phyloP scores from a whole-genome alignment of 2,329 filamentous ascomycete species.

The Microsporum ferrugineum region DNA sequence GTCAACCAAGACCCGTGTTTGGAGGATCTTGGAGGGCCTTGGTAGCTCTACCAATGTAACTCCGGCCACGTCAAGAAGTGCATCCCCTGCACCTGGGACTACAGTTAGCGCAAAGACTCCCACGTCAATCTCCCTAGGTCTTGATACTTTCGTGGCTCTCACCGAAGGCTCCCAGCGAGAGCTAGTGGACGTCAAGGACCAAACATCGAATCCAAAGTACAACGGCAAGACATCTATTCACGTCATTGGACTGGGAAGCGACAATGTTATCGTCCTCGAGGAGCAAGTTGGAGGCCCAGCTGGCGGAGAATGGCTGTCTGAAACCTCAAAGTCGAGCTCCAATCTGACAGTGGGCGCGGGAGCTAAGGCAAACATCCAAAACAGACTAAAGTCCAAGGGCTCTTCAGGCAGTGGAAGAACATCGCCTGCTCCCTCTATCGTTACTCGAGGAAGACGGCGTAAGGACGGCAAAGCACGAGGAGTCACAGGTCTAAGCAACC shows the following conservation, averaged over 20 bases:
- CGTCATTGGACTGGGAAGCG: constrained; percentile 55
- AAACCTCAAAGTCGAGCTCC: constrained; percentile 33
- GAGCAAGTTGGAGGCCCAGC: constrained; percentile 51
- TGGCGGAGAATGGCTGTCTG: constrained; percentile 47
- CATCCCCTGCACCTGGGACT: constrained; percentile 34
- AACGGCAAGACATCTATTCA: constrained; percentile 61
- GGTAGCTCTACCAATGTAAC: constrained; percentile 36
- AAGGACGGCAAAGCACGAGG: constrained; percentile 61
- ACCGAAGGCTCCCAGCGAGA: constrained; percentile 54
- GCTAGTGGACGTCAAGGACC: constrained; percentile 52
- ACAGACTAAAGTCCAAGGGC: constrained; percentile 27
- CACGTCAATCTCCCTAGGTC: constrained; percentile 49
- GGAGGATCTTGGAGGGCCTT: constrained; percentile 46
- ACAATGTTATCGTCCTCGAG: constrained; percentile 72
- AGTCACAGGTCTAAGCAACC: constrained; percentile 71
- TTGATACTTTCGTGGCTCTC: constrained; percentile 51
- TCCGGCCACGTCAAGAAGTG: constrained; percentile 33
- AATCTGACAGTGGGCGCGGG: constrained; percentile 41
- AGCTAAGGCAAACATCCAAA: constrained; percentile 24
- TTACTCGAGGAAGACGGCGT: constrained; percentile 61
- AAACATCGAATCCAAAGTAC: constrained; percentile 61
- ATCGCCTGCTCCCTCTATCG: constrained; percentile 52
- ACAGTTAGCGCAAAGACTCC: constrained; percentile 33
- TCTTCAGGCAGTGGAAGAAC: constrained; percentile 49
- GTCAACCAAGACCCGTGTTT: constrained; percentile 64